Evolutionary conservation across 2,329 filamentous ascomycete genomes (phyloP).

Genomic region (Xylariaceae sp.): DNA sequence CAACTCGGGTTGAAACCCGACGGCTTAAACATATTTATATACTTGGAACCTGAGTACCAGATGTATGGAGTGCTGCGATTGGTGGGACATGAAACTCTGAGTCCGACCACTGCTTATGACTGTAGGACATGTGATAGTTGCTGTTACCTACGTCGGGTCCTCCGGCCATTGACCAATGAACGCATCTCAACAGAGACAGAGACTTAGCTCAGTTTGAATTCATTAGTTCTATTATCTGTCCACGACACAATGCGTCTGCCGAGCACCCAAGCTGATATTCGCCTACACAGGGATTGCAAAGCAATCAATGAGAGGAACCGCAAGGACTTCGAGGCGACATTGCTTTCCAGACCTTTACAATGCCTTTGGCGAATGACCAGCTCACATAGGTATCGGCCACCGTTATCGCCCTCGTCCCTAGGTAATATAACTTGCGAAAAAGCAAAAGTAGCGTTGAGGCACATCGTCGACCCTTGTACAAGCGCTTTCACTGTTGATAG

Average conservation of each 20-base stretch:
- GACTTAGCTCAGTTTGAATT: too few relatives aligned
- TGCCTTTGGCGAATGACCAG: background rate
- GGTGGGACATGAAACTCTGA: too few relatives aligned
- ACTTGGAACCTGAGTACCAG: too few relatives aligned
- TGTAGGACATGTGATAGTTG: too few relatives aligned
- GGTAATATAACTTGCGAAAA: conserved; percentile 1
- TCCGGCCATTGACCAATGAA: too few relatives aligned
- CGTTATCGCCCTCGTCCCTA: background rate
- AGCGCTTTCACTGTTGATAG: background rate
- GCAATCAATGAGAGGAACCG: background rate
- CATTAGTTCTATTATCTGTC: background rate
- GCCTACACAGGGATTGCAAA: too few relatives aligned
- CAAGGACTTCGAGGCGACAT: background rate
- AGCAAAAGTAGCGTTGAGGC: background rate
- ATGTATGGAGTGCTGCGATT: too few relatives aligned
- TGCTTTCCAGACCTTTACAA: background rate
- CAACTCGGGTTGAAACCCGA: too few relatives aligned
- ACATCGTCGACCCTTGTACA: background rate
- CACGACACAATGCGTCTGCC: background rate
- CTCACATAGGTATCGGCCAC: background rate
- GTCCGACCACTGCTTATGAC: too few relatives aligned
- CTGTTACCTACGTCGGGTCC: too few relatives aligned
- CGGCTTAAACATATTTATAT: too few relatives aligned
- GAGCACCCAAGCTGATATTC: background rate
- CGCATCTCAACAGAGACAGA: too few relatives aligned